phyloP scores from a whole-genome alignment of 768 basidiomycete genomes.

The Kwoniella heveanensis region DNA sequence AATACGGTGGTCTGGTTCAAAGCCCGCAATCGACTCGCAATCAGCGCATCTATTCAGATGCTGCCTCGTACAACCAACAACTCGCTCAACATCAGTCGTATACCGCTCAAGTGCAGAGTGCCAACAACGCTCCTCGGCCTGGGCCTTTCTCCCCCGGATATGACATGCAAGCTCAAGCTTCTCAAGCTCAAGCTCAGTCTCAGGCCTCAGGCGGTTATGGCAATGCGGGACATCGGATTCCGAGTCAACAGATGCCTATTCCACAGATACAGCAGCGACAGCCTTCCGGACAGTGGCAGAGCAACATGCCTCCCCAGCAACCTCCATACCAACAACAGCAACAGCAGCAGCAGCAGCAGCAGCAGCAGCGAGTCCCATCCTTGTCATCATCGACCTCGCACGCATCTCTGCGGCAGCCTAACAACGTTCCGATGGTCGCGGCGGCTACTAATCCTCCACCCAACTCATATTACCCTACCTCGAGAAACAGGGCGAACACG shows the following conservation, averaged over 20 bases:
- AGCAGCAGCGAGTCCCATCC: conserved; percentile 50
- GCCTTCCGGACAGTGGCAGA: conserved; percentile 42
- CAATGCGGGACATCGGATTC: conserved; percentile 34
- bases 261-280: conserved; percentile 55
- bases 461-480: conserved; percentile 63
- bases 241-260: conserved; percentile 32
- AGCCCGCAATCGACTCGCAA: conserved; percentile 74
- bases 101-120: conserved; percentile 79
- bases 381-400: conserved; percentile 36
- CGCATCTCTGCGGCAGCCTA: conserved; percentile 14
- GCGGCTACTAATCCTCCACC: conserved; percentile 63
- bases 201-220: conserved; percentile 30
- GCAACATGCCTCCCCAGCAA: conserved; percentile 20
- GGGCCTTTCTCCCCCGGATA: conserved; percentile 35
- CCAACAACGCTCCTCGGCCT: conserved; percentile 51
- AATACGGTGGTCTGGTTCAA: conserved; percentile 85
- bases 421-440: conserved; percentile 26
- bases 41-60: conserved; percentile 83
- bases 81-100: conserved; percentile 91
- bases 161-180: conserved; percentile 58
- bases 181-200: conserved; percentile 18
- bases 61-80: conserved; percentile 91
- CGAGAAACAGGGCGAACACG: conserved; percentile 81
- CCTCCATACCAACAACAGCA: conserved; percentile 36
- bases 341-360: conserved; percentile 42